Evolutionary conservation across 23 red algal species (phyloP), one percentile per base, ranked within the genome.

Genomic region (Chondrus crispus): DNA sequence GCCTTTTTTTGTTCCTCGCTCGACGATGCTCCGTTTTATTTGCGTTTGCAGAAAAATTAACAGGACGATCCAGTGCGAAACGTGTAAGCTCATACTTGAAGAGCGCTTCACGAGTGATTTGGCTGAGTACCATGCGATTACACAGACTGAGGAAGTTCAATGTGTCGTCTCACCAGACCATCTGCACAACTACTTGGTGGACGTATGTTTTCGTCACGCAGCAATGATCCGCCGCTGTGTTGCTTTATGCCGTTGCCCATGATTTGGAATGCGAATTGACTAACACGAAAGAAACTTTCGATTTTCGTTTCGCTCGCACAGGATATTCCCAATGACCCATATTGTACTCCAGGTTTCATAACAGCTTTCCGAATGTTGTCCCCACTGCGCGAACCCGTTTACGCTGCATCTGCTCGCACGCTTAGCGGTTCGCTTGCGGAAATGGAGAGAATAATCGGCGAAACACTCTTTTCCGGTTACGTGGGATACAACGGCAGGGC

Each of bases 401-500:
- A 79, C 58, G 55, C 72, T 46, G 88, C 94, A 9, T 80, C 94
- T 41, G 88, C 94, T 8, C 80, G 87, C 32, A 91, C 85, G 4
- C 50, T 92, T 40, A 82, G 81, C 46, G 94, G 94, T 47, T 78
- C 88, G 5, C 49, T 96, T 33, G 79, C 87, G 8, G 94, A 96
- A 75, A 82, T 96, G 87, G 94, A 96, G 69, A 79, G 94, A 46
- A 24, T 85, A 3, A 85, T 96, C 16, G 94, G 94, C n/a, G 75
- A 90, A 33, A 88, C 87, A 22, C 62, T 95, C 11, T 95, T 91
- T 81, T 77, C 93, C 9, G 85, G 93, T 13, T 95, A 95, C 9
- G 81, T 91, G 20, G 86, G 94, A 13, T 91, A 91, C 45, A 96
- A 96, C 72, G 94, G 94, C 37, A 75, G 94, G 28, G 92, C 81